Evolutionary conservation across 1,139 yeast species (phyloP).

Genomic region (Yamadazyma jaroonii): DNA sequence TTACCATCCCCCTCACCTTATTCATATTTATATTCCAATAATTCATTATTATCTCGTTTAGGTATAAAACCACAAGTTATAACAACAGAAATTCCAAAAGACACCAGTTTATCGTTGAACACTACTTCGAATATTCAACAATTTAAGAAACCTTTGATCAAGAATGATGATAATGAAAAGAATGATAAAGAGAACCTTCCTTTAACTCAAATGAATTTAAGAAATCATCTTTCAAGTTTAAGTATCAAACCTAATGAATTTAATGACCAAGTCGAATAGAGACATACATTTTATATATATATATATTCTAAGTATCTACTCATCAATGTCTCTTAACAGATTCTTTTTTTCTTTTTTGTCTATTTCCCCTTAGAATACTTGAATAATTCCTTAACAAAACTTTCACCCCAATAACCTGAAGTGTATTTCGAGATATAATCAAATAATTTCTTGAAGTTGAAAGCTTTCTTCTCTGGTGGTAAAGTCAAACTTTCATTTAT

Average conservation of each 20-base stretch:
- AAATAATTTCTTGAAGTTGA: constrained; percentile 80
- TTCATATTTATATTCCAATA: constrained; percentile 33
- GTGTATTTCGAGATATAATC: constrained; percentile 89
- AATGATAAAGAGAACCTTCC: constrained; percentile 19
- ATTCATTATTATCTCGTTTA: constrained; percentile 34
- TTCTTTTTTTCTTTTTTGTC: neutral
- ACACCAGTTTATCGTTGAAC: constrained; percentile 7
- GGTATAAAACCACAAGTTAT: constrained; percentile 47
- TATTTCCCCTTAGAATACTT: constrained; percentile 27
- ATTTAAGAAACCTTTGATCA: neutral
- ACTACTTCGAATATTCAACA: constrained; percentile 12
- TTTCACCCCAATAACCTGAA: constrained; percentile 95
- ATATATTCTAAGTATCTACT: neutral
- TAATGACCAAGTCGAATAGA: constrained; percentile 29
- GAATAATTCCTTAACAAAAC: constrained; percentile 82
- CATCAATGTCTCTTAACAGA: constrained; percentile 1
- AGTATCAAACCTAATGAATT: constrained; percentile 14
- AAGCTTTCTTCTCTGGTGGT: constrained; percentile 72
- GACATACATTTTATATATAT: neutral
- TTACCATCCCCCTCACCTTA: constrained; percentile 26
- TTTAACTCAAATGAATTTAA: constrained; percentile 34
- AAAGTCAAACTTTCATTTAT: constrained; percentile 84
- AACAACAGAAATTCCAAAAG: constrained; percentile 18
- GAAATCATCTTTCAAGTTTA: constrained; percentile 23
- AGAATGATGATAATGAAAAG: constrained; percentile 5